Conservation (phyloP, 2,329 filamentous ascomycete genomes). For the Claviceps purpurea region DNA sequence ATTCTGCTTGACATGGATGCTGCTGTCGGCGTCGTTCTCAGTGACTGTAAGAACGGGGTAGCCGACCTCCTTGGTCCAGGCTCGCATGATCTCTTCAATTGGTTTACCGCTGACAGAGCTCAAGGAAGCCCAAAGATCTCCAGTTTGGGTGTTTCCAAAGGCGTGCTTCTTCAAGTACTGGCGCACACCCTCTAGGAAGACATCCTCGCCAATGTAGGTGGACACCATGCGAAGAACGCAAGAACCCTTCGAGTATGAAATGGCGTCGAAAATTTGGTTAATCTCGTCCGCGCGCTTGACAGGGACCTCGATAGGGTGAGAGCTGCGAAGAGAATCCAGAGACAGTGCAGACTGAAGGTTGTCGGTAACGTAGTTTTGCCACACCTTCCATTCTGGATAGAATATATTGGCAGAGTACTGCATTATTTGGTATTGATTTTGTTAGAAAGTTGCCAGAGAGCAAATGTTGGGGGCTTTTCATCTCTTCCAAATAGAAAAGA, state of each 20-base stretch:
- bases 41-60: constrained; percentile 84
- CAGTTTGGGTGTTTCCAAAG: constrained; percentile 88
- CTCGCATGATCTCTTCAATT: constrained; percentile 79
- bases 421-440: neutral
- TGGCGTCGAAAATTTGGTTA: constrained; percentile 96
- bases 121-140: constrained; percentile 80
- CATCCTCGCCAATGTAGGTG: constrained; percentile 82
- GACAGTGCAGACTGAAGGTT: constrained; percentile 78
- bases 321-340: constrained; percentile 83
- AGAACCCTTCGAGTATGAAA: constrained; percentile 94
- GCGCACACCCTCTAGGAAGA: constrained; percentile 83
- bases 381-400: constrained; percentile 97
- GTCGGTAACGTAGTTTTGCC: constrained; percentile 89
- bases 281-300: constrained; percentile 93
- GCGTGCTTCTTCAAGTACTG: constrained; percentile 90
- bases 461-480: no score
- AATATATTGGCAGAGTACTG: constrained; percentile 82
- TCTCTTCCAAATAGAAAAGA: no score
- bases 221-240: constrained; percentile 96
- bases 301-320: constrained; percentile 90
- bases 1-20: constrained; percentile 85
- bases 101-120: constrained; percentile 84
- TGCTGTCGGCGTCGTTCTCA: constrained; percentile 46
- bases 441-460: neutral
- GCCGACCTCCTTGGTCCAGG: constrained; percentile 94